phyloP scores from a whole-genome alignment of 1,284 basidiomycete genomes.

The Phellinidium pouzarii region DNA sequence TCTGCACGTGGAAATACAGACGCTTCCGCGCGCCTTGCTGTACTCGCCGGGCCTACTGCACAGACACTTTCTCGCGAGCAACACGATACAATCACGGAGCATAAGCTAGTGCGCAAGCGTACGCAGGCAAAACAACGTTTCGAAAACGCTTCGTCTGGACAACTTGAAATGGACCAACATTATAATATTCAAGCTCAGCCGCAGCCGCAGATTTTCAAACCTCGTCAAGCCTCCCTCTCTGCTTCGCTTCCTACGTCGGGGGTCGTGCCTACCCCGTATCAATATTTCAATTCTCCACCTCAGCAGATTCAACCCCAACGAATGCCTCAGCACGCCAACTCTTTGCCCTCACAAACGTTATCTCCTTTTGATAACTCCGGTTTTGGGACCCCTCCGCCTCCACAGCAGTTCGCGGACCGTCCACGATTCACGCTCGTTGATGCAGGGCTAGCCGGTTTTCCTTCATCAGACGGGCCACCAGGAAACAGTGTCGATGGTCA shows the following conservation, averaged over 20 bases:
- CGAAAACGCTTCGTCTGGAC: constrained; percentile 40
- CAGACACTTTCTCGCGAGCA: constrained; percentile 67
- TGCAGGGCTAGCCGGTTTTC: constrained; percentile 17
- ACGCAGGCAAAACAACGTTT: constrained; percentile 78
- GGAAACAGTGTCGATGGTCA: neutral
- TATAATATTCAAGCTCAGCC: constrained; percentile 1
- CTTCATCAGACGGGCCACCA: neutral
- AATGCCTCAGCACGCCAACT: no score
- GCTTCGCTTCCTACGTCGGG: constrained; percentile 17
- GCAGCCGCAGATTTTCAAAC: constrained; percentile 4
- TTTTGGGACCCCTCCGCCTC: neutral
- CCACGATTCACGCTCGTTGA: constrained; percentile 39
- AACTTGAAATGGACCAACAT: constrained; percentile 6
- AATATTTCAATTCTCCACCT: no score
- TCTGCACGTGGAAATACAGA: constrained; percentile 27
- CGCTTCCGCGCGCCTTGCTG: constrained; percentile 72
- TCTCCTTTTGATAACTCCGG: neutral
- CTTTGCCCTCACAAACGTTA: neutral
- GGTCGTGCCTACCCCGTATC: no score
- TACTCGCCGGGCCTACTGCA: constrained; percentile 53
- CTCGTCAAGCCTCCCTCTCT: constrained; percentile 15
- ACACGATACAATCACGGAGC: constrained; percentile 74
- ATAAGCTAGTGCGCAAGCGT: constrained; percentile 73
- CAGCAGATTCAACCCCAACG: constrained; percentile 16
- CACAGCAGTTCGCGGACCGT: constrained; percentile 26